A percentile compares a stretch with the other conserved stretches of the same genome.
phyloP scores from a whole-genome alignment of 371 early-diverging fungal species.

The Chytridium lagenaria region DNA sequence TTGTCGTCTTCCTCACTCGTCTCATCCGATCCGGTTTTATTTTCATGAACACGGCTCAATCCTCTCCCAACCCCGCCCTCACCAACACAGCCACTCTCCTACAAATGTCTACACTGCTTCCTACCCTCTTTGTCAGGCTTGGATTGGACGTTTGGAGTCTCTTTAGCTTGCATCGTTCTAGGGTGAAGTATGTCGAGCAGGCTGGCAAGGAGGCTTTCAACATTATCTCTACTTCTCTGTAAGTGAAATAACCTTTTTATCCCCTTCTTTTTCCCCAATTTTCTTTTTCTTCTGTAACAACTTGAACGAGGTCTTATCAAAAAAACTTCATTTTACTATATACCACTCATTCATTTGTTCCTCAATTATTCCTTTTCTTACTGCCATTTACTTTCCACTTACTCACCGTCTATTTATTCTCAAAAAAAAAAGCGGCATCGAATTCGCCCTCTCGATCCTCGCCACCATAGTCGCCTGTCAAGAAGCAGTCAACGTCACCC shows the following conservation, averaged over 20 bases:
- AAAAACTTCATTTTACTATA: too few relatives aligned
- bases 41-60: not conserved
- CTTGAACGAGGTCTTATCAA: too few relatives aligned
- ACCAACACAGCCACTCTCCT: not conserved
- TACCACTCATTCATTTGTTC: too few relatives aligned
- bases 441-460: conserved; percentile 1
- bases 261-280: too few relatives aligned
- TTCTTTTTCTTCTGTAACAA: too few relatives aligned
- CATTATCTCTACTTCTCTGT: conserved; percentile 7
- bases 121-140: not conserved
- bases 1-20: conserved; percentile 1
- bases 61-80: conserved; percentile 7
- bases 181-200: conserved; percentile 17
- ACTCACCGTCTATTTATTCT: too few relatives aligned
- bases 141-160: not conserved
- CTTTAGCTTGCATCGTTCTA: not conserved
- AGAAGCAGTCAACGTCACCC: not conserved
- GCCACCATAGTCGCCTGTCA: conserved; percentile 17
- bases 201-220: conserved; percentile 17
- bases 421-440: too few relatives aligned
- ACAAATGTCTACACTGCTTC: conserved; percentile 16
- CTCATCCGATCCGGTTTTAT: conserved; percentile 1
- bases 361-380: too few relatives aligned
- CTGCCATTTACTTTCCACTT: too few relatives aligned
- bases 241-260: too few relatives aligned